These are phyloP conservation scores for Cryptococcus floricola DNA, from an alignment of 1,284 basidiomycete genomes.

Conservation along the genomic window DNA sequence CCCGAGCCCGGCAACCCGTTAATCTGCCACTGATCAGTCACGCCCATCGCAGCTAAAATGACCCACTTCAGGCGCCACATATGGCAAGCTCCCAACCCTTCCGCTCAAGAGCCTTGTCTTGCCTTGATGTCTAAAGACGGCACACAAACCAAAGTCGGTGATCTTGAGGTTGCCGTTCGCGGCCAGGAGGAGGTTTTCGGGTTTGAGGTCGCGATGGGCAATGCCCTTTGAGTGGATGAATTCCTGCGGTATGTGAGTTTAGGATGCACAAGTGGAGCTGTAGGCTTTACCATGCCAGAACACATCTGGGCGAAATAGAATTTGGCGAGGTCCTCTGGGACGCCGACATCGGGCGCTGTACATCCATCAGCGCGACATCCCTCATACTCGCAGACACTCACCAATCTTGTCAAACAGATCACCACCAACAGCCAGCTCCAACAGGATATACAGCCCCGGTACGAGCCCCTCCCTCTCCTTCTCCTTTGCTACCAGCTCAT, in stretches of 20 bases:
- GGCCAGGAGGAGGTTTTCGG: constrained; percentile 86
- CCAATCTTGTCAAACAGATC: constrained; percentile 98
- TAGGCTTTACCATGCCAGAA: constrained; percentile 57
- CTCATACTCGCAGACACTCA: constrained; percentile 41
- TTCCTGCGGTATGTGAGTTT: constrained; percentile 50
- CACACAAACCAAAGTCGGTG: constrained; percentile 90
- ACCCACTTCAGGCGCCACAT: constrained; percentile 85
- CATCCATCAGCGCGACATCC: not conserved
- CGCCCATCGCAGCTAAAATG: not conserved
- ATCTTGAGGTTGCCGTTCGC: constrained; percentile 76
- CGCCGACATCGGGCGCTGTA: constrained; percentile 77
- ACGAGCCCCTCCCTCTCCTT: constrained; percentile 52
- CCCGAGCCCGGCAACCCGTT: constrained; percentile 47
- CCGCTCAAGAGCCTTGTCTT: constrained; percentile 73
- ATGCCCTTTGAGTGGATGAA: constrained; percentile 88
- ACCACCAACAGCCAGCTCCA: constrained; percentile 89
- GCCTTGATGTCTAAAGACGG: constrained; percentile 86
- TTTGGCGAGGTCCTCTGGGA: constrained; percentile 83
- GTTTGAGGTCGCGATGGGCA: constrained; percentile 94
- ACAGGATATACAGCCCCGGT: constrained; percentile 83
- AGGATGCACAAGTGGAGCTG: not conserved
- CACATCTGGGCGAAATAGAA: constrained; percentile 88
- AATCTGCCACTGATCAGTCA: constrained; percentile 7
- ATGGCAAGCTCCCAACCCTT: constrained; percentile 88
- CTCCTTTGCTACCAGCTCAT: constrained; percentile 67